Base-by-base conservation (phyloP, 352 stramenopile species). In the Phytophthora meadii region DNA sequence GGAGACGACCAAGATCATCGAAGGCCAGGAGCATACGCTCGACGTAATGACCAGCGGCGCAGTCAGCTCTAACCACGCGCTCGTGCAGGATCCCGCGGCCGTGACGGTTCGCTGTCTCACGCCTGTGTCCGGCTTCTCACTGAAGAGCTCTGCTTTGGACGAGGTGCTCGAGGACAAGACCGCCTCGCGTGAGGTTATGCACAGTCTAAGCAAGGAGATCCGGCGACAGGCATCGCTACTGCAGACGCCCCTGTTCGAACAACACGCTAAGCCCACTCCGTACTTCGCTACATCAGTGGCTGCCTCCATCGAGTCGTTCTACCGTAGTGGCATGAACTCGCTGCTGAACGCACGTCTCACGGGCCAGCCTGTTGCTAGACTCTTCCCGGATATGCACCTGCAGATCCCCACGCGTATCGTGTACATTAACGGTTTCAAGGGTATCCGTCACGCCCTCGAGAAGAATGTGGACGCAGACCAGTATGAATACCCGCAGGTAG, bases 341-440 rank as follows among this genome's bases (percentile, higher is more conserved):
- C 74, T 95, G 39, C 68, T 98, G 14, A 98, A 98, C 75, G 84
- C 89, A 19, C 82, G 92, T 9, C 71, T 96, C 39, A 95, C 84
- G 17, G 87, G 87, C 3, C 81, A 95, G 64, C 80, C 87, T 17
- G 81, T 90, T 17, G 81, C 77, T 28, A 88, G 78, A 28, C 76
- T 97, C 15, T 98, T 98, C 70, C 93, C 93, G 4, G 96, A 98
- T 72, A 98, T 98, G 93, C 84, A 94, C 64, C 82, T 98, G 69
- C 93, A 98, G 77, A 94, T 98, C 61, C 93, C 93, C 3, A 97
- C 87, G 64, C 90, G 93, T 59, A 79, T 98, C 22, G 70, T 94
- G 11, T 98, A 98, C 73, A 97, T 98, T 65, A 97, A 96, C 68
- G 93, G 93, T 50, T 98, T 98, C 78, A 98, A 98, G 79, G 84